These are phyloP conservation scores for Poa annua DNA, from an alignment of 176 grass and related monocot species.

Conservation along the genomic window DNA sequence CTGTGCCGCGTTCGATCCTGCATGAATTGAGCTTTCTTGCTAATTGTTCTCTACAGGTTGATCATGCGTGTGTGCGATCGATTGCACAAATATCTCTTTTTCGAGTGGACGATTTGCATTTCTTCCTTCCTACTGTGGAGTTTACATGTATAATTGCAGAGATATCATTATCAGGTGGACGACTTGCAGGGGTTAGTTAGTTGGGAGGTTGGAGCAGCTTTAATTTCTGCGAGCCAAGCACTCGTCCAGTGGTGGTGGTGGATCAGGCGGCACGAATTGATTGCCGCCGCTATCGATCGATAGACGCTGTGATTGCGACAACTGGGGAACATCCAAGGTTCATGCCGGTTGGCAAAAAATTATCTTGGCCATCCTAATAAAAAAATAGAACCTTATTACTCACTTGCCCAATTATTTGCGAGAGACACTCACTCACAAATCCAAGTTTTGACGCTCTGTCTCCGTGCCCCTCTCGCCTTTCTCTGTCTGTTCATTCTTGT, in stretches of 20 bases:
- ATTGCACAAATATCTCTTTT: neutral
- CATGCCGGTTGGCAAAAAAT: too few relatives aligned
- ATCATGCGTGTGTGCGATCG: too few relatives aligned
- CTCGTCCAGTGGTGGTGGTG: neutral
- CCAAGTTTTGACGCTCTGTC: too few relatives aligned
- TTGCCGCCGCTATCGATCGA: neutral
- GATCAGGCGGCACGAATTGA: neutral
- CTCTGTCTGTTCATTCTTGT: too few relatives aligned
- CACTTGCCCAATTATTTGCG: too few relatives aligned
- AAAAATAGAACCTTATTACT: too few relatives aligned
- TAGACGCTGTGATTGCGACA: neutral
- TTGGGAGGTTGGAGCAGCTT: neutral
- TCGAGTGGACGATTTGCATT: neutral
- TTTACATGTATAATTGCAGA: neutral
- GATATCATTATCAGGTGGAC: slow-evolving; percentile 12
- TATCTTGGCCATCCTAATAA: too few relatives aligned
- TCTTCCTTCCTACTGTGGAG: neutral
- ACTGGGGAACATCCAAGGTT: too few relatives aligned
- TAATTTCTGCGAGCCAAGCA: neutral
- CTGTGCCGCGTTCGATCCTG: neutral
- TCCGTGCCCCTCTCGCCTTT: too few relatives aligned
- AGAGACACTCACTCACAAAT: too few relatives aligned
- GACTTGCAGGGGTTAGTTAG: neutral
- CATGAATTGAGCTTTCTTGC: neutral
- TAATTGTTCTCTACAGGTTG: neutral